Percentiles rank a stretch among this genome's conserved stretches.
These are phyloP conservation scores for Petunia secreta DNA, from an alignment of 257 asterid species.

Conservation along the genomic window DNA sequence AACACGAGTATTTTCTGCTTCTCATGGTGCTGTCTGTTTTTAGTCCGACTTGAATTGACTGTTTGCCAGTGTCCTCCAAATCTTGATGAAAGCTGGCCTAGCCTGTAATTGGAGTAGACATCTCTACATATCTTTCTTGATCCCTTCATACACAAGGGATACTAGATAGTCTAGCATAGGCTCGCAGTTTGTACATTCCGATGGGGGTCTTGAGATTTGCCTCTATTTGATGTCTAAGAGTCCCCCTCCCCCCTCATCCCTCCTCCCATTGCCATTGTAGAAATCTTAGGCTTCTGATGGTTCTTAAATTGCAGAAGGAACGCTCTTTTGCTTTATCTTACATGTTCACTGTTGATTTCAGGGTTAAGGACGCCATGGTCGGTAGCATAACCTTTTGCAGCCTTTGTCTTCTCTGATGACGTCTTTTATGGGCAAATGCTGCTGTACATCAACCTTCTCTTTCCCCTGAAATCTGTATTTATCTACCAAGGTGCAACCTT, in stretches of 20 bases:
- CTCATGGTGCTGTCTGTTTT: no score
- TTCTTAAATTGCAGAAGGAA: background rate
- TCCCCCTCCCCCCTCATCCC: background rate
- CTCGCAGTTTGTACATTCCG: background rate
- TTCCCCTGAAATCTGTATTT: background rate
- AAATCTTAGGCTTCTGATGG: background rate
- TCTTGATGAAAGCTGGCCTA: no score
- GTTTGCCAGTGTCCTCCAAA: no score
- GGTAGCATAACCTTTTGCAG: background rate
- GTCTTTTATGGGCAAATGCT: background rate
- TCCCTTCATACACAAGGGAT: no score
- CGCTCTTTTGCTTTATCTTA: background rate
- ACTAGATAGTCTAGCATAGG: background rate
- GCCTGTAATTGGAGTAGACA: no score
- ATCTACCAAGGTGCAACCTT: background rate
- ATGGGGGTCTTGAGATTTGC: background rate
- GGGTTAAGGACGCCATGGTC: background rate
- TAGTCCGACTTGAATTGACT: no score
- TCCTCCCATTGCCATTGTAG: background rate
- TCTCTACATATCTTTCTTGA: no score
- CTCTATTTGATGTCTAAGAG: background rate
- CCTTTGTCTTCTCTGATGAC: background rate
- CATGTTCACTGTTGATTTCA: background rate
- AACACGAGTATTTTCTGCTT: no score
- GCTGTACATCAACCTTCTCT: constrained; percentile 13